phyloP scores from a whole-genome alignment of 805 yeast genomes.

The Ogataea nakhonphanomensis region DNA sequence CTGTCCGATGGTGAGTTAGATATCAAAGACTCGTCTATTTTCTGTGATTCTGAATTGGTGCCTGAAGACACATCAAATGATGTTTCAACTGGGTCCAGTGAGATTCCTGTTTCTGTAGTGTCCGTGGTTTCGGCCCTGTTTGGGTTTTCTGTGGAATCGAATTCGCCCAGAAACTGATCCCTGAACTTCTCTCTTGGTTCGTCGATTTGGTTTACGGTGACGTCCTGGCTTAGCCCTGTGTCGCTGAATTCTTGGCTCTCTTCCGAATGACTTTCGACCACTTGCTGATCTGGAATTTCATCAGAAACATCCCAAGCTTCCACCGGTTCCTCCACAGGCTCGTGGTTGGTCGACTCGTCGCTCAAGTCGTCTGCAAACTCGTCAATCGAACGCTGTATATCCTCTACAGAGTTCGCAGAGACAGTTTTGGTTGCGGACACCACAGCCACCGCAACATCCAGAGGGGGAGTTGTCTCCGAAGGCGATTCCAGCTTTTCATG shows the following conservation, averaged over 20 bases:
- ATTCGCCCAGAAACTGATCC: constrained; percentile 4
- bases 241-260: too few species aligned
- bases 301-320: too few species aligned
- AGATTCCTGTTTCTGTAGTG: neutral
- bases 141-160: constrained; percentile 6
- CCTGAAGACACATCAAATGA: constrained; percentile 2
- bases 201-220: neutral
- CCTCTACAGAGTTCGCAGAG: constrained; percentile 13
- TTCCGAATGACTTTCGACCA: too few species aligned
- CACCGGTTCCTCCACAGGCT: neutral
- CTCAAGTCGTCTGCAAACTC: constrained; percentile 13
- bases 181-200: constrained; percentile 3
- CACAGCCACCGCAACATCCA: neutral
- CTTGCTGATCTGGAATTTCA: too few species aligned
- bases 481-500: neutral
- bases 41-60: neutral
- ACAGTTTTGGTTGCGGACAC: neutral
- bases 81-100: neutral
- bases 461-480: neutral
- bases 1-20: constrained; percentile 9
- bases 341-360: constrained; percentile 1
- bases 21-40: neutral
- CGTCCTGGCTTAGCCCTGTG: too few species aligned
- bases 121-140: neutral
- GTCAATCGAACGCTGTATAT: constrained; percentile 16